Percentiles rank a stretch among this genome's conserved stretches.
Evolutionary conservation across 768 basidiomycete species (phyloP).

Genomic region (Amanita pallidorosea): DNA sequence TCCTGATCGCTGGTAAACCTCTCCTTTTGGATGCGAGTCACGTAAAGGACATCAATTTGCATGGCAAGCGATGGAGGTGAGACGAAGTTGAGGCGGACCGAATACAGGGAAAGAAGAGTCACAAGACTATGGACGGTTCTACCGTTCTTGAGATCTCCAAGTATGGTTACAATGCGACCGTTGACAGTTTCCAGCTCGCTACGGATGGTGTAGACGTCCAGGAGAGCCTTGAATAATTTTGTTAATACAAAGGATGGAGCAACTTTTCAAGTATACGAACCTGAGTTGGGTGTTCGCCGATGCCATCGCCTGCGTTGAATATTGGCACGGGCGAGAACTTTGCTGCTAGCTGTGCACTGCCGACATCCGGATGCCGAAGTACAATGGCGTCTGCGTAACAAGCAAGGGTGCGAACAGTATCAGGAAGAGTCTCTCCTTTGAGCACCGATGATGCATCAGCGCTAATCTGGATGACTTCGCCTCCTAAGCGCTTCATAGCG

Average conservation of each 20-base stretch:
- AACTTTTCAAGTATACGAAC: slow-evolving; percentile 26
- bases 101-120: slow-evolving; percentile 83
- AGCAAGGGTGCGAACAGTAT: slow-evolving; percentile 88
- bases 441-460: slow-evolving; percentile 77
- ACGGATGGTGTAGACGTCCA: slow-evolving; percentile 91
- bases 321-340: slow-evolving; percentile 94
- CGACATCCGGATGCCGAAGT: slow-evolving; percentile 88
- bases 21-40: slow-evolving; percentile 94
- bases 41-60: slow-evolving; percentile 98
- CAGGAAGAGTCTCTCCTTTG: slow-evolving; percentile 90
- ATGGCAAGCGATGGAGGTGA: slow-evolving; percentile 79
- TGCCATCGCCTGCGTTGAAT: slow-evolving; percentile 94
- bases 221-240: slow-evolving; percentile 43
- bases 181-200: slow-evolving; percentile 97
- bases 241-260: slow-evolving; percentile 2
- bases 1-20: slow-evolving; percentile 73
- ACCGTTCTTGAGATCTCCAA: slow-evolving; percentile 97
- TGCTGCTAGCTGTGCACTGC: slow-evolving; percentile 91
- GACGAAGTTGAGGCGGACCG: slow-evolving; percentile 92
- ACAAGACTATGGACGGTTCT: slow-evolving; percentile 96
- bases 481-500: slow-evolving; percentile 97
- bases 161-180: slow-evolving; percentile 82
- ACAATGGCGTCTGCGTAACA: slow-evolving; percentile 96
- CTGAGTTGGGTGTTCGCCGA: slow-evolving; percentile 96
- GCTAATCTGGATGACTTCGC: slow-evolving; percentile 81